A percentile compares a stretch with the other conserved stretches of the same genome.
These are phyloP conservation scores for Streptanthus diversifolius DNA, from an alignment of 345 rosid species.

Conservation along the genomic window DNA sequence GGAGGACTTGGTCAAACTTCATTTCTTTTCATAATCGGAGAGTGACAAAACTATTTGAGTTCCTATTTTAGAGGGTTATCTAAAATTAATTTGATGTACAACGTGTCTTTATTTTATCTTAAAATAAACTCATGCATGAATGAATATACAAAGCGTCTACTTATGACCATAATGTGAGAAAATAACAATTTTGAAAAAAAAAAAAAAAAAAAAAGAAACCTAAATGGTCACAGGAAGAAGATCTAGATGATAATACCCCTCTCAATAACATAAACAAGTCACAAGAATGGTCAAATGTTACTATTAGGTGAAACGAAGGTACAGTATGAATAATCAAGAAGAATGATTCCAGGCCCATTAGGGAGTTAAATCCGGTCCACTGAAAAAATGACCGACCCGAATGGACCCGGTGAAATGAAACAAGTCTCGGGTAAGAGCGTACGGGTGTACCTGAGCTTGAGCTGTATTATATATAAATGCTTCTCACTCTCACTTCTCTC, in stretches of 20 bases:
- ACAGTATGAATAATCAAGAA: background rate
- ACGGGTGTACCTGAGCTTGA: conserved; percentile 25
- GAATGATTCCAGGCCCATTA: background rate
- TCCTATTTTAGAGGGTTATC: too few species aligned
- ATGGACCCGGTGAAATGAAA: background rate
- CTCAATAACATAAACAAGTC: background rate
- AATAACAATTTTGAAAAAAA: background rate
- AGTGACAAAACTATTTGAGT: conserved; percentile 5
- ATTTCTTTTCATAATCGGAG: background rate
- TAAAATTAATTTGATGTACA: too few species aligned
- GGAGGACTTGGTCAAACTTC: conserved; percentile 25
- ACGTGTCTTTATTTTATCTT: too few species aligned
- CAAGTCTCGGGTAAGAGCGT: background rate
- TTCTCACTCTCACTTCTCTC: conserved; percentile 23
- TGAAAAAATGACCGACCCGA: background rate
- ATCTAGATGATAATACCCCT: background rate
- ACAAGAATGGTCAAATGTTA: background rate
- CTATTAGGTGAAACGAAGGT: background rate
- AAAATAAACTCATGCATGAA: background rate
- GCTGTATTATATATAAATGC: conserved; percentile 25
- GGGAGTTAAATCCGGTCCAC: background rate
- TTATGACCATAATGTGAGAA: background rate
- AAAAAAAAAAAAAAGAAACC: background rate
- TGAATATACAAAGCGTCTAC: conserved; percentile 2
- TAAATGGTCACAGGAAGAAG: background rate